Evolutionary conservation across 352 stramenopile species (phyloP), one percentile per base, ranked within the genome.

Genomic region (Phytophthora megakarya): DNA sequence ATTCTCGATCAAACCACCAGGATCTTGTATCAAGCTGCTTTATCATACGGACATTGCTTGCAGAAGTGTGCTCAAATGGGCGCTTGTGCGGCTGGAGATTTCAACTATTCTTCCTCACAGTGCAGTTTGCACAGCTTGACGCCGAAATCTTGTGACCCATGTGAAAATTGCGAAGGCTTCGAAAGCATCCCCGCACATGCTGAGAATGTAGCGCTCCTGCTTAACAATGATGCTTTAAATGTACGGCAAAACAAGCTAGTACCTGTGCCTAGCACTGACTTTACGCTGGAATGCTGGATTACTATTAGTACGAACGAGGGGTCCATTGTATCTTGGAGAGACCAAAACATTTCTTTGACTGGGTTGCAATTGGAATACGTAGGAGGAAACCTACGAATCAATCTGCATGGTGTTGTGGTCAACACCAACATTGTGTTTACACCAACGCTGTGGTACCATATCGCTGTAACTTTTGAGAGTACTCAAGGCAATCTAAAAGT

Each of bases 271-370:
- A 18, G n/a, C 9, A 15, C 39, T 1, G 53, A 59, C 38, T 70
- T 73, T n/a, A 55, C 44, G 2, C 22, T 70, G n/a, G 65, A 73
- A 26, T 66, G 52, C 10, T 73, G 65, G 65, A 8, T 73, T 32
- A 33, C 48, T 45, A 32, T 73, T 18, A 30, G 10, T 16, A 18
- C 37, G 3, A 59, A 62, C 12, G 52, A 73, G 8, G 65, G 65
- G 10, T 58, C 65, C 28, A 6, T 73, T 38, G 46, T 70, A 38
- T 30, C 46, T 15, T 70, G 61, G 52, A 70, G 25, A 33, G 53
- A 62, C 23, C 58, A 28, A 3, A 35, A 19, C 3, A 47, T 23
- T 16, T 21, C 47, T 1, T 38, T 15, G n/a, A 55, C 21, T 3
- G 46, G 48, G 0, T 58, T 73, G 25, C 52, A 66, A 21, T 37